These are phyloP conservation scores for Plasmodium fragile DNA, from an alignment of 169 alveolate genomes.

Conservation along the genomic window DNA sequence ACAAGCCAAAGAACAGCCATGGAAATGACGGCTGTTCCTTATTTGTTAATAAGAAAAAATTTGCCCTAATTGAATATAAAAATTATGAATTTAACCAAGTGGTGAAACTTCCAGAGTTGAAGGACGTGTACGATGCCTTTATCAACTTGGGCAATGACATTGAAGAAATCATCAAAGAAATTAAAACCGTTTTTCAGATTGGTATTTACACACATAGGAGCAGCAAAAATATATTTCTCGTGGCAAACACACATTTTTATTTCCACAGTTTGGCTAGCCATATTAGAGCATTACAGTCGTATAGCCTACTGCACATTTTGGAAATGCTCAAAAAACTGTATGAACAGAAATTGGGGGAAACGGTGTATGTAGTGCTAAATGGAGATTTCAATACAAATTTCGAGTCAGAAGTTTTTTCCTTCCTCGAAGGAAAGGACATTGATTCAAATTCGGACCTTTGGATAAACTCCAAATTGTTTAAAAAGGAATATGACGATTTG, in stretches of 20 bases:
- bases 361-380: slow-evolving; percentile 32
- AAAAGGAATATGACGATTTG: slow-evolving; percentile 72
- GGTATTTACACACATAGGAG: slow-evolving; percentile 64
- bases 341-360: slow-evolving; percentile 19
- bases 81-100: slow-evolving; percentile 64
- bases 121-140: slow-evolving; percentile 47
- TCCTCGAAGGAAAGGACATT: slow-evolving; percentile 55
- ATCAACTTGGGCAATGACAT: slow-evolving; percentile 15
- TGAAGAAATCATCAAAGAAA: slow-evolving; percentile 53
- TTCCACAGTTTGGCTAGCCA: slow-evolving; percentile 70
- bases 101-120: slow-evolving; percentile 31
- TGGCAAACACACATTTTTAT: slow-evolving; percentile 73
- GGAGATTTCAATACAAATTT: slow-evolving; percentile 71
- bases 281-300: slow-evolving; percentile 57
- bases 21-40: slow-evolving; percentile 77
- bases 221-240: slow-evolving; percentile 8
- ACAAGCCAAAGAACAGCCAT: slow-evolving; percentile 29
- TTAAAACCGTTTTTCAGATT: slow-evolving; percentile 60
- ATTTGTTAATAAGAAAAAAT: slow-evolving; percentile 70
- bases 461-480: slow-evolving; percentile 53
- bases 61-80: slow-evolving; percentile 32
- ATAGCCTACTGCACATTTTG: slow-evolving; percentile 34
- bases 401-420: slow-evolving; percentile 69
- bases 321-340: slow-evolving; percentile 32
- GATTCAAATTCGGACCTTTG: slow-evolving; percentile 33